phyloP scores from a whole-genome alignment of 116 monocot species.

The Posidonia oceanica region DNA sequence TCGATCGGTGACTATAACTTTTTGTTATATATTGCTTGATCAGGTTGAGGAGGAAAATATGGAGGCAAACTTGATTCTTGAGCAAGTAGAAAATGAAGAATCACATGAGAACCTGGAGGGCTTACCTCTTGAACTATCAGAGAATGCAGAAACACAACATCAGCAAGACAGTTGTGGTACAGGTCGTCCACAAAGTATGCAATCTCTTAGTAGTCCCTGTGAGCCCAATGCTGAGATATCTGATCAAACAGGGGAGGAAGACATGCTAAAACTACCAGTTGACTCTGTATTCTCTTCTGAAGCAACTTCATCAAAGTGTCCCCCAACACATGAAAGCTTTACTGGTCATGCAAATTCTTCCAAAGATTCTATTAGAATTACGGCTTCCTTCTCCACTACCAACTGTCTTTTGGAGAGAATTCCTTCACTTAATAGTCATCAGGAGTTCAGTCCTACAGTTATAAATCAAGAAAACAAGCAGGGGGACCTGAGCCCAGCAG shows the following conservation, averaged over 20 bases:
- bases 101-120: background rate
- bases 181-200: background rate
- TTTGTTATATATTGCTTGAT: background rate
- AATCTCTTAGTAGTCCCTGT: background rate
- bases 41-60: background rate
- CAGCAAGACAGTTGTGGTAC: background rate
- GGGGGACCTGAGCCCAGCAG: background rate
- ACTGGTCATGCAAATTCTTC: background rate
- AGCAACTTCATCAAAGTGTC: too few relatives aligned
- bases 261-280: background rate
- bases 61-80: too few relatives aligned
- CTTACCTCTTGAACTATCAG: background rate
- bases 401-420: slow-evolving; percentile 13
- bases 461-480: slow-evolving; percentile 5
- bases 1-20: too few relatives aligned
- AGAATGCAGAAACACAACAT: slow-evolving; percentile 2
- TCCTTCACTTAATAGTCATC: slow-evolving; percentile 30
- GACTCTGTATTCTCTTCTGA: background rate
- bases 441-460: slow-evolving; percentile 7
- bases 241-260: background rate
- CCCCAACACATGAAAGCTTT: background rate
- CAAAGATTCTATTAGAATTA: background rate
- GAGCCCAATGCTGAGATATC: background rate
- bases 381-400: slow-evolving; percentile 1
- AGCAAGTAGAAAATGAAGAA: background rate